Conservation (phyloP, 1,284 basidiomycete genomes). For the Ganoderma sinense region DNA sequence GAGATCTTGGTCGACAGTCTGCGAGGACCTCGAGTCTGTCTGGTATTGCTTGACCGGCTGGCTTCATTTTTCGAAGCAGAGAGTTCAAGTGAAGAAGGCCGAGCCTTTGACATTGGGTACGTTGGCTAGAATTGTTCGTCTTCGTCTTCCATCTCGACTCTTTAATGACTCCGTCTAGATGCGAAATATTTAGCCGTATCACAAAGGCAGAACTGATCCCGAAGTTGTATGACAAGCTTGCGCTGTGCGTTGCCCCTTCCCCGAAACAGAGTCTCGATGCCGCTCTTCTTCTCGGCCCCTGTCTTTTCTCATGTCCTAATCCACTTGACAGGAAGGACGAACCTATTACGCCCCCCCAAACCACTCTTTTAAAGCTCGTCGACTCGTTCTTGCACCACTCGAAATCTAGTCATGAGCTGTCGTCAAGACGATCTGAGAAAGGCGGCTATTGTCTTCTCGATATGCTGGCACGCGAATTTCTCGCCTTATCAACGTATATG, state of each 20-base stretch:
- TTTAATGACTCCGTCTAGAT: slow-evolving; percentile 39
- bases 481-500: slow-evolving; percentile 60
- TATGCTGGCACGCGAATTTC: slow-evolving; percentile 61
- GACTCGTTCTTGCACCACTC: slow-evolving; percentile 78
- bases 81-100: slow-evolving; percentile 62
- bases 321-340: slow-evolving; percentile 61
- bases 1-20: slow-evolving; percentile 57
- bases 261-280: background rate
- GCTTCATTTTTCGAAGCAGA: slow-evolving; percentile 70
- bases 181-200: slow-evolving; percentile 47
- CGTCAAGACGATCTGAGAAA: slow-evolving; percentile 23
- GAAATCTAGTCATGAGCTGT: slow-evolving; percentile 20
- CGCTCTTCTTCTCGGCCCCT: background rate
- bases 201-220: slow-evolving; percentile 45
- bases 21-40: slow-evolving; percentile 67
- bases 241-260: slow-evolving; percentile 41
- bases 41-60: slow-evolving; percentile 71
- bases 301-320: background rate
- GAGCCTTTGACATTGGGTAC: slow-evolving; percentile 82
- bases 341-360: slow-evolving; percentile 84
- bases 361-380: slow-evolving; percentile 83
- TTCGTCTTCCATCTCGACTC: background rate
- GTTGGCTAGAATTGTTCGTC: slow-evolving; percentile 20
- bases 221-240: slow-evolving; percentile 43
- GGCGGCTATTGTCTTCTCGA: slow-evolving; percentile 53